A percentile compares a stretch with the other conserved stretches of the same genome.
Evolutionary conservation across 2,329 filamentous ascomycete species (phyloP).

Genomic region (Diaporthe australafricana): DNA sequence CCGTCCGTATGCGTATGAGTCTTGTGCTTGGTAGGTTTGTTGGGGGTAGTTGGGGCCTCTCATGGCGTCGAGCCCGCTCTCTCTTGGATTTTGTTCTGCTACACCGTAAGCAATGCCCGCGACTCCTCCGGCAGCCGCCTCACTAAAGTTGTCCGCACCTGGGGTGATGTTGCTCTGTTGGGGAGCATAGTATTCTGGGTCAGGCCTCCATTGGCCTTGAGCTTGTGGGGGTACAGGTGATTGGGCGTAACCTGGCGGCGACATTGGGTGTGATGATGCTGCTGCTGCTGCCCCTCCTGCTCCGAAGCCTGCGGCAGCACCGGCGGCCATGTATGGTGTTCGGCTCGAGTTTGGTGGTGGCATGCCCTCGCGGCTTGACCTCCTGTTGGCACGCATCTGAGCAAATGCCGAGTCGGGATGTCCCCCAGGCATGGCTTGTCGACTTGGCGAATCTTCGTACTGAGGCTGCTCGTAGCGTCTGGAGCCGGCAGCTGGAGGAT

Average conservation of each 20-base stretch:
- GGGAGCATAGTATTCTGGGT: conserved; percentile 43
- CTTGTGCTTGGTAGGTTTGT: conserved; percentile 43
- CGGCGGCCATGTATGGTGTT: conserved; percentile 40
- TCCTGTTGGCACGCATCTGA: conserved; percentile 49
- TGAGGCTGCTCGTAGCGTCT: conserved; percentile 23
- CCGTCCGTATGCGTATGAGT: conserved; percentile 38
- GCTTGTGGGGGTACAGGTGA: conserved; percentile 40
- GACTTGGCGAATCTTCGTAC: conserved; percentile 22
- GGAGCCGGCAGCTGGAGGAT: conserved; percentile 24
- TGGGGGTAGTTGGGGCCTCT: conserved; percentile 51
- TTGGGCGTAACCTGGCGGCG: conserved; percentile 45
- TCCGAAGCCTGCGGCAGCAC: conserved; percentile 40
- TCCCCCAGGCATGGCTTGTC: conserved; percentile 41
- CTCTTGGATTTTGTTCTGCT: conserved; percentile 72
- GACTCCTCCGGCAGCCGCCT: conserved; percentile 73
- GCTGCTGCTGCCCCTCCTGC: conserved; percentile 36
- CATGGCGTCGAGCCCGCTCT: conserved; percentile 74
- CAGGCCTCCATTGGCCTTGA: conserved; percentile 41
- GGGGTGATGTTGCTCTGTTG: conserved; percentile 62
- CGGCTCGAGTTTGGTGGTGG: conserved; percentile 36
- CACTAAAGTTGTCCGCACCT: conserved; percentile 75
- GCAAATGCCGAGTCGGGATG: conserved; percentile 54
- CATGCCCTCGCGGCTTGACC: conserved; percentile 44
- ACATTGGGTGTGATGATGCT: conserved; percentile 38
- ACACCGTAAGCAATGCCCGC: conserved; percentile 75